A percentile compares a stretch with the other conserved stretches of the same genome.
phyloP scores from a whole-genome alignment of 2,329 filamentous ascomycete genomes.

The Aspergillus sp. region DNA sequence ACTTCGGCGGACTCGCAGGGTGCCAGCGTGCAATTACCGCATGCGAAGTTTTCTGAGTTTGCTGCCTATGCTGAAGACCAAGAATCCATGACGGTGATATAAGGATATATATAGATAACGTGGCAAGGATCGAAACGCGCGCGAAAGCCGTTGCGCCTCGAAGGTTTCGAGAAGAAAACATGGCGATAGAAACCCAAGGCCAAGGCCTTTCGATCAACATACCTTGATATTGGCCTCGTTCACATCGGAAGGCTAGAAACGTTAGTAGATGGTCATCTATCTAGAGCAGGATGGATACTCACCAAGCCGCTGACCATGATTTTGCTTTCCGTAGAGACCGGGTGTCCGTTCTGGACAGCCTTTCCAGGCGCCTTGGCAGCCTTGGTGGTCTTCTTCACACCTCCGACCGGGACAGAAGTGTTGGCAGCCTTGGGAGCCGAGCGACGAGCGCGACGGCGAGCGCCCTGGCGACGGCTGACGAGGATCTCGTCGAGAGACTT shows the following conservation, averaged over 20 bases:
- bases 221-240: slow-evolving; percentile 98
- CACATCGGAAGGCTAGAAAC: slow-evolving; percentile 82
- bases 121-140: slow-evolving; percentile 30
- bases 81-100: slow-evolving; percentile 23
- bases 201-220: slow-evolving; percentile 88
- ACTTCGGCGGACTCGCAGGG: slow-evolving; percentile 49
- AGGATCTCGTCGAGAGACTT: slow-evolving; percentile 97
- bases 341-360: slow-evolving; percentile 65
- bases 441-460: slow-evolving; percentile 51
- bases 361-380: slow-evolving; percentile 45
- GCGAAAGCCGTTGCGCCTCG: slow-evolving; percentile 41
- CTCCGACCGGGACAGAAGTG: slow-evolving; percentile 73
- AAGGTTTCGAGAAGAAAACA: slow-evolving; percentile 47
- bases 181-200: slow-evolving; percentile 73
- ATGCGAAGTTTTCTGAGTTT: slow-evolving; percentile 34
- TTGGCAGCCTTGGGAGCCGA: slow-evolving; percentile 42
- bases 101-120: slow-evolving; percentile 14
- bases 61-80: slow-evolving; percentile 34
- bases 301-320: slow-evolving; percentile 99
- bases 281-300: slow-evolving; percentile 53
- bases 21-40: slow-evolving; percentile 29
- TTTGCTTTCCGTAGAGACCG: slow-evolving; percentile 76
- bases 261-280: slow-evolving; percentile 37
- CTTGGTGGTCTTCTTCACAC: slow-evolving; percentile 76
- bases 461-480: slow-evolving; percentile 66